Evolutionary conservation across 139 green algal genomes (phyloP).

Genomic region (Tetraselmis striata): DNA sequence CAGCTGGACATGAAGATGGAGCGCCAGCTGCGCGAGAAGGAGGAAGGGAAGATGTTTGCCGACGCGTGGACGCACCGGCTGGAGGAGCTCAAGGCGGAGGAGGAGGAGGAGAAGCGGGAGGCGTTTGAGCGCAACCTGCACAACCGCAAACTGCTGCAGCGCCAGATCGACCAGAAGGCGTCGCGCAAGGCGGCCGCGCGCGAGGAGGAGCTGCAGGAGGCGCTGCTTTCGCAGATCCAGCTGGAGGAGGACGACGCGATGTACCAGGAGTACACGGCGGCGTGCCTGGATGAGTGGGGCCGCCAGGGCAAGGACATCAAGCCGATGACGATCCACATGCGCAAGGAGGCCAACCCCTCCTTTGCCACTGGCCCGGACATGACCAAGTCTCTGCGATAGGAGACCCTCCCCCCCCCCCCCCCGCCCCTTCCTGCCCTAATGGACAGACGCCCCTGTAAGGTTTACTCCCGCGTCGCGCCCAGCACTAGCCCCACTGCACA

Average conservation of each 20-base stretch:
- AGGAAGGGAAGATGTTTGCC: conserved; percentile 33
- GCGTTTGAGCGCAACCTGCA: conserved; percentile 25
- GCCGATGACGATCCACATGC: conserved; percentile 37
- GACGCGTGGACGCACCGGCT: conserved; percentile 36
- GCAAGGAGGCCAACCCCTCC: background rate
- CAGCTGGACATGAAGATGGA: conserved; percentile 34
- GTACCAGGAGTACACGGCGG: conserved; percentile 45
- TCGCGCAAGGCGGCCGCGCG: background rate
- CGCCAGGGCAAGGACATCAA: conserved; percentile 39
- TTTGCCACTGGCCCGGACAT: background rate
- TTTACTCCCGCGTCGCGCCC: no score
- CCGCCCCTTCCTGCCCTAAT: no score
- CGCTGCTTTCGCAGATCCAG: conserved; percentile 1
- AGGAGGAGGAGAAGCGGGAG: conserved; percentile 43
- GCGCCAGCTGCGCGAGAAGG: conserved; percentile 10
- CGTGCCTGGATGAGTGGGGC: conserved; percentile 51
- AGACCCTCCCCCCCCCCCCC: no score
- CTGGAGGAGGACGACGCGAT: conserved; percentile 22
- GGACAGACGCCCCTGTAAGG: no score
- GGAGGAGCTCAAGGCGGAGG: conserved; percentile 38
- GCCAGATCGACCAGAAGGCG: conserved; percentile 35
- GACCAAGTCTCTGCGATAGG: background rate
- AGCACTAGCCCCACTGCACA: no score
- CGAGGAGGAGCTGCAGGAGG: conserved; percentile 25
- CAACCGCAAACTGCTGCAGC: conserved; percentile 39